Evolutionary conservation across 768 basidiomycete genomes (phyloP).

Genomic region (Multifurca ochricompacta): DNA sequence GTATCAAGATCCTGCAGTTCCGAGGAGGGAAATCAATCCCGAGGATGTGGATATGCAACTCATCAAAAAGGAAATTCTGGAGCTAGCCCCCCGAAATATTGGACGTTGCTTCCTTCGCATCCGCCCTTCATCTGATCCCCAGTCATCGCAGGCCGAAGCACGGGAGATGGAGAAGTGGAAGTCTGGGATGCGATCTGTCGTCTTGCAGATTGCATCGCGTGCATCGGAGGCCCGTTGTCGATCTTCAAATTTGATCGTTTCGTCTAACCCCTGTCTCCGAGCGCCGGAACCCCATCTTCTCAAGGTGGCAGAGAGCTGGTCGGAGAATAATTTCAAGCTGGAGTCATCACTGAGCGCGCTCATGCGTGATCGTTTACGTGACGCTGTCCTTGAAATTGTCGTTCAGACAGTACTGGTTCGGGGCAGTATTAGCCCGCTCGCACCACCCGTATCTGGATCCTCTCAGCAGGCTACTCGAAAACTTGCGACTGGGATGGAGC

Average conservation of each 20-base stretch:
- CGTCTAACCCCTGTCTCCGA: constrained; percentile 2
- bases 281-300: constrained; percentile 38
- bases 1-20: constrained; percentile 26
- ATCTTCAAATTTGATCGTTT: background rate
- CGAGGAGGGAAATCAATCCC: constrained; percentile 32
- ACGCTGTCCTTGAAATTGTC: constrained; percentile 55
- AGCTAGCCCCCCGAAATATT: constrained; percentile 52
- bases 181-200: constrained; percentile 30
- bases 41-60: constrained; percentile 47
- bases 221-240: constrained; percentile 40
- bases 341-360: constrained; percentile 52
- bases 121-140: constrained; percentile 10
- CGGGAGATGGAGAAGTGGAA: constrained; percentile 45
- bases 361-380: constrained; percentile 55
- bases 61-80: constrained; percentile 71
- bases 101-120: constrained; percentile 46
- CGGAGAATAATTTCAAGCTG: constrained; percentile 54
- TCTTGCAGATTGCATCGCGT: constrained; percentile 68
- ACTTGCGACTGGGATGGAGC: constrained; percentile 51
- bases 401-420: constrained; percentile 41
- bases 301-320: constrained; percentile 62
- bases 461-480: constrained; percentile 24
- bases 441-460: constrained; percentile 7
- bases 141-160: constrained; percentile 22
- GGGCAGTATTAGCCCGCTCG: constrained; percentile 26